Conservation (phyloP, 1,139 yeast genomes). For the Keqinozyma sinolaborantium region DNA sequence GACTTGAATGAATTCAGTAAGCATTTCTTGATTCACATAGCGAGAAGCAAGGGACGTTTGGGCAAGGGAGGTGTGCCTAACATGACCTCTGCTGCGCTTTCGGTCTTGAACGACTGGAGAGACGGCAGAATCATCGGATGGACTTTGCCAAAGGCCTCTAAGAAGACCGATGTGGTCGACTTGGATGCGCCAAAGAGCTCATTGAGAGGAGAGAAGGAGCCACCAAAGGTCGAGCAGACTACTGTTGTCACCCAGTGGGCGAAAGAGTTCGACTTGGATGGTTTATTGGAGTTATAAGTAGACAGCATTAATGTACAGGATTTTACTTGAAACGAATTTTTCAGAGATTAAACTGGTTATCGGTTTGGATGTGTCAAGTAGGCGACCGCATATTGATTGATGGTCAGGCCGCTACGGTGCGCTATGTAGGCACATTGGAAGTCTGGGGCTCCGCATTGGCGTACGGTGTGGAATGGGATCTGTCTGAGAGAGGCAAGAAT, state of each 20-base stretch:
- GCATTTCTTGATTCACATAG: slow-evolving; percentile 86
- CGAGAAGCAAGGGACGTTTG: slow-evolving; percentile 88
- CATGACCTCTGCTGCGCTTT: slow-evolving; percentile 75
- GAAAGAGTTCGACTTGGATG: slow-evolving; percentile 88
- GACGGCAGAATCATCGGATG: slow-evolving; percentile 93
- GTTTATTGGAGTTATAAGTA: slow-evolving; percentile 44
- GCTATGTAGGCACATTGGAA: slow-evolving; percentile 53
- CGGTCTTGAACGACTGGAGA: slow-evolving; percentile 92
- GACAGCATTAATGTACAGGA: neutral
- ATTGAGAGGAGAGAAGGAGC: slow-evolving; percentile 43
- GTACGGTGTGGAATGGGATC: slow-evolving; percentile 88
- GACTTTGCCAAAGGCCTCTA: slow-evolving; percentile 76
- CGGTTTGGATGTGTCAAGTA: slow-evolving; percentile 15
- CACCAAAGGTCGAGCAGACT: slow-evolving; percentile 64
- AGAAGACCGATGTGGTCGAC: slow-evolving; percentile 22
- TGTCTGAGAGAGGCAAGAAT: slow-evolving; percentile 67
- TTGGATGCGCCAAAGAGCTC: slow-evolving; percentile 40
- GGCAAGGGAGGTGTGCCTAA: slow-evolving; percentile 94
- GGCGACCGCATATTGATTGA: slow-evolving; percentile 45
- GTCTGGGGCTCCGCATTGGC: slow-evolving; percentile 63
- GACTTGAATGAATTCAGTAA: slow-evolving; percentile 69
- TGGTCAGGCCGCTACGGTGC: slow-evolving; percentile 59
- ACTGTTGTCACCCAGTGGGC: slow-evolving; percentile 90
- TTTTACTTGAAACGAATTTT: too few species aligned
- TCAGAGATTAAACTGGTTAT: too few species aligned